Evolutionary conservation across 2,329 filamentous ascomycete genomes (phyloP), one percentile per base, ranked within the genome.

Genomic region (Acrodontium crateriforme): DNA sequence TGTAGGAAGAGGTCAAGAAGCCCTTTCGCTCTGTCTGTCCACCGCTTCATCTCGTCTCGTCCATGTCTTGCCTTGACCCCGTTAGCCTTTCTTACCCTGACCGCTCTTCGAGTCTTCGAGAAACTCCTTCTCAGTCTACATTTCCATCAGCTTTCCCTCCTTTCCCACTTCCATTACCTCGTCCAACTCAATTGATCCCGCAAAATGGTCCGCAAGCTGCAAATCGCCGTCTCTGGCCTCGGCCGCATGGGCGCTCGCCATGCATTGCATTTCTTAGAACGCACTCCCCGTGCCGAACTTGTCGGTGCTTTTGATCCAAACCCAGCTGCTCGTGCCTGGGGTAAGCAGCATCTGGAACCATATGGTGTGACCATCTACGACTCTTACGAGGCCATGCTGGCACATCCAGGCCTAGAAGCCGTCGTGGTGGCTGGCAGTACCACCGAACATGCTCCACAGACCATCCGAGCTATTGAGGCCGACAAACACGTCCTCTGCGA

Each of bases 401-500:
- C 61, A 47, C 64, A 70, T 34, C 54, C 60, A 35, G 65, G 63
- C 9, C 47, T 71, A 1, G 58, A 69, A 42, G 68, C 68, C 1
- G 63, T 72, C 2, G 60, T 70, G 13, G 53, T 73, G 16, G 63
- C 65, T 2, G 65, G 59, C 1, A 67, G 65, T 9, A 66, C 65
- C 1, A 68, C 60, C 1, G 62, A 63, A 9, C 70, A 74, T 38
- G 68, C 68, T 0, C 56, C 68, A 37, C 64, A 74, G 38, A 60
- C 68, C 2, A 65, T 70, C 41, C 60, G 63, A 38, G 67, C 67
- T 8, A 71, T 74, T 28, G 46, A 66, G 27, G 56, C 55, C 6
- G 58, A 63, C 23, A 58, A 65, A 39, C 69, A 74, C 39, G 67
- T 72, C 0, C 49, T 73, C 10, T 71, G 67, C 40, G 69, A 74